Evolutionary conservation across 2,329 filamentous ascomycete species (phyloP).

Genomic region (Fusarium sp.): DNA sequence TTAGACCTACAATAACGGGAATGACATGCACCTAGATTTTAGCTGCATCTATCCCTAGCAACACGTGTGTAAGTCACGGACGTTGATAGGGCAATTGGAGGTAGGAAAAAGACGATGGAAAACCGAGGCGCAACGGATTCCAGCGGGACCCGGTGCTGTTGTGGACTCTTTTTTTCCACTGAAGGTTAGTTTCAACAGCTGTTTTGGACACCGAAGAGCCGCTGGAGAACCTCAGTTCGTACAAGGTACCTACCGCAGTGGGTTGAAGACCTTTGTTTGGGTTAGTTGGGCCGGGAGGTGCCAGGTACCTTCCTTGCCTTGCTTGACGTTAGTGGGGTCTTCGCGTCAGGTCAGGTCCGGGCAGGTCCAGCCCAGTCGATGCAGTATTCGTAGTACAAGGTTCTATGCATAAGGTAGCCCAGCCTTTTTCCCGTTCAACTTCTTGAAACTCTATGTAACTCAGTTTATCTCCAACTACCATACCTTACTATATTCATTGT

Average conservation of each 20-base stretch:
- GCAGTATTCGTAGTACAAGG: conserved; percentile 5
- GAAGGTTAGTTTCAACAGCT: conserved; percentile 23
- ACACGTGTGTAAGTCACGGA: conserved; percentile 34
- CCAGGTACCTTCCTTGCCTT: conserved; percentile 17
- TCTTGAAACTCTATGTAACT: conserved; percentile 13
- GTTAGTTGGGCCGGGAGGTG: background rate
- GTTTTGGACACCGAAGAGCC: conserved; percentile 23
- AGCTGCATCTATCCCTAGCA: conserved; percentile 8
- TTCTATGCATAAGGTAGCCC: conserved; percentile 18
- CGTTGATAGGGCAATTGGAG: conserved; percentile 38
- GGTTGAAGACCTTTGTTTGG: background rate
- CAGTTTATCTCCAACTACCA: background rate
- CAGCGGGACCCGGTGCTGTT: conserved; percentile 6
- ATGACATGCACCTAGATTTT: conserved; percentile 32
- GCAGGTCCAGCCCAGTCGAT: conserved; percentile 14
- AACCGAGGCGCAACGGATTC: conserved; percentile 10
- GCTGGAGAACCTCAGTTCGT: conserved; percentile 17
- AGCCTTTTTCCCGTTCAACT: conserved; percentile 26
- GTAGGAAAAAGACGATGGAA: background rate
- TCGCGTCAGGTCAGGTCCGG: conserved; percentile 20
- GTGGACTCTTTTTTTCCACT: conserved; percentile 12
- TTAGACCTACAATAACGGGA: conserved; percentile 3
- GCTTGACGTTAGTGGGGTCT: conserved; percentile 18
- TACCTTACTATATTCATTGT: background rate
- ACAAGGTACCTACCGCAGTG: background rate